phyloP scores from a whole-genome alignment of 305 asterid species.

The Solanum hybrid region DNA sequence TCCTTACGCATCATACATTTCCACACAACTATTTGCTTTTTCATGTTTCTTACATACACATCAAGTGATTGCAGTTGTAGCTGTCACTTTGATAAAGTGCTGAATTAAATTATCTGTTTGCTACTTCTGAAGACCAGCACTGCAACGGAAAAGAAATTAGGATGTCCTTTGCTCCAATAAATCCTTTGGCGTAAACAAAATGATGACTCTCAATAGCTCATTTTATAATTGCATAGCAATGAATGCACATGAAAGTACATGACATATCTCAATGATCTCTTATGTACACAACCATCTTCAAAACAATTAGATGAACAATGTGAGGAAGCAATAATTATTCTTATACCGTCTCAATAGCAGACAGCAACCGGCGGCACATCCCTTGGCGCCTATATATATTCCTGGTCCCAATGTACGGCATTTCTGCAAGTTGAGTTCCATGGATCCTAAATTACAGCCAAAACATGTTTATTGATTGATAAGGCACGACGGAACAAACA shows the following conservation, averaged over 20 bases:
- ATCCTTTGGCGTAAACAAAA: background rate
- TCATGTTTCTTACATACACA: slow-evolving; percentile 1
- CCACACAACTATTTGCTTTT: background rate
- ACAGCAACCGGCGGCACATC: slow-evolving; percentile 85
- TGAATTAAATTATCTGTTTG: background rate
- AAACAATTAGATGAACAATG: background rate
- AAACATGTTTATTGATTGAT: slow-evolving; percentile 1
- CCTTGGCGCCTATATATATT: slow-evolving; percentile 91
- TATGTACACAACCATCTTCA: background rate
- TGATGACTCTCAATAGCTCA: background rate
- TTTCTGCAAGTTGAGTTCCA: slow-evolving; percentile 90
- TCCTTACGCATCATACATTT: background rate
- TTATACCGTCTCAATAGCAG: slow-evolving; percentile 74
- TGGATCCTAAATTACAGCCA: slow-evolving; percentile 47
- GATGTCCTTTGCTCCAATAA: background rate
- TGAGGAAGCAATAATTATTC: background rate
- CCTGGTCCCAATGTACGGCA: slow-evolving; percentile 98
- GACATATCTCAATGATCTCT: background rate
- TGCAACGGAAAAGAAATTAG: background rate
- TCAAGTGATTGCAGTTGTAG: background rate
- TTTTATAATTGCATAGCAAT: background rate
- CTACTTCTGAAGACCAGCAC: background rate
- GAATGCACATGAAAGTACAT: background rate
- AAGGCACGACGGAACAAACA: background rate
- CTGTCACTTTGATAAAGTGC: background rate